phyloP scores from a whole-genome alignment of 75 land plant species.

The Gnetum montanum region DNA sequence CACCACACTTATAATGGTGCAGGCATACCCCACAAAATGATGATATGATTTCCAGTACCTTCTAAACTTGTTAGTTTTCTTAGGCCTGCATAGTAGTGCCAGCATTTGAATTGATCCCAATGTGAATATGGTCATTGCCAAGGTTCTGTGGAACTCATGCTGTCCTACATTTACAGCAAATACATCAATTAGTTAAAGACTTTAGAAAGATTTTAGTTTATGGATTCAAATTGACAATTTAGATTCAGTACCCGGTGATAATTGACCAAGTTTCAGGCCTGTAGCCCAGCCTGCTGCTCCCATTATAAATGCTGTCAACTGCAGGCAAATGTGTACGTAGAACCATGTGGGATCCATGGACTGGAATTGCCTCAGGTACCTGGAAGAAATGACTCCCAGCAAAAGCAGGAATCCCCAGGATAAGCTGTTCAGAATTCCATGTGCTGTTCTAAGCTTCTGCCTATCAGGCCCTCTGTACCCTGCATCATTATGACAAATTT shows the following conservation, averaged over 20 bases:
- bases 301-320: conserved; percentile 28
- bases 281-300: conserved; percentile 63
- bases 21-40: conserved; percentile 76
- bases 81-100: conserved; percentile 71
- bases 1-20: conserved; percentile 61
- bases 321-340: conserved; percentile 53
- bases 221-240: neutral
- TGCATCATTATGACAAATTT: conserved; percentile 2
- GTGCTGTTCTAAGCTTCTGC: conserved; percentile 14
- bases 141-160: conserved; percentile 55
- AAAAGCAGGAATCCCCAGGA: conserved; percentile 77
- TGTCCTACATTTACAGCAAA: too few relatives aligned
- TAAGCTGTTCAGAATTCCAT: conserved; percentile 46
- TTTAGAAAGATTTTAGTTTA: too few relatives aligned
- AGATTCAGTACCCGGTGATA: conserved; percentile 36
- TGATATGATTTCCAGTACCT: conserved; percentile 92
- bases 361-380: conserved; percentile 48
- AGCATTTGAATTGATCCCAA: conserved; percentile 60
- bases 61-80: conserved; percentile 52
- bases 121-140: conserved; percentile 59
- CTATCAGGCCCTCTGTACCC: neutral
- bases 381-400: conserved; percentile 48
- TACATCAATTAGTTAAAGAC: too few relatives aligned
- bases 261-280: conserved; percentile 43
- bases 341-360: conserved; percentile 59